Conservation (phyloP, 495 filamentous ascomycete genomes). For the Opeltia flavorubescens region DNA sequence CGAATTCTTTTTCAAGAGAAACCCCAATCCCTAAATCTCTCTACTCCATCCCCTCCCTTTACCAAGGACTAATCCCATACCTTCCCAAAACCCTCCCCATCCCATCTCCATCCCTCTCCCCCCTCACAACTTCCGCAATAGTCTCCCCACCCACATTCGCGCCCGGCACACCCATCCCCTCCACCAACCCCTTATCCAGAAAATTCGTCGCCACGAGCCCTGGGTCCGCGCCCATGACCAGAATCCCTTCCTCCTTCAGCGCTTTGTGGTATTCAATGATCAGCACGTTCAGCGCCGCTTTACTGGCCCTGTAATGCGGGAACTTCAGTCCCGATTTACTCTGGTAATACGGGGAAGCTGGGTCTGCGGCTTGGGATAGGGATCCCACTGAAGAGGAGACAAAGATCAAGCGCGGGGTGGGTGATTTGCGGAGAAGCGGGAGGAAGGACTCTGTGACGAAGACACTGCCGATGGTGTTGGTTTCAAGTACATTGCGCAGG, state of each 20-base stretch:
- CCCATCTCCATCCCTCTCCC: not conserved
- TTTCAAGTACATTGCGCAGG: conserved; percentile 19
- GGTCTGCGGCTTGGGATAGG: conserved; percentile 19
- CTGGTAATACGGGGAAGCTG: conserved; percentile 11
- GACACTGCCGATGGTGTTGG: conserved; percentile 25
- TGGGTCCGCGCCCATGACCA: conserved; percentile 14
- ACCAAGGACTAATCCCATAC: not conserved
- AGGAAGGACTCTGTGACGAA: conserved; percentile 25
- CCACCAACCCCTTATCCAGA: not conserved
- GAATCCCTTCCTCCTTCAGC: conserved; percentile 10
- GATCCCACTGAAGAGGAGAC: conserved; percentile 26
- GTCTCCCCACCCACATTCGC: not conserved
- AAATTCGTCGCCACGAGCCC: conserved; percentile 16
- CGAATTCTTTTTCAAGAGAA: too few species aligned
- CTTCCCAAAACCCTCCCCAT: not conserved
- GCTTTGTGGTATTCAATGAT: conserved; percentile 11
- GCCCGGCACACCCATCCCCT: not conserved
- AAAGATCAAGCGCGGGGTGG: conserved; percentile 24
- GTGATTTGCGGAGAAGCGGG: conserved; percentile 25
- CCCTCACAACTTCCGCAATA: not conserved
- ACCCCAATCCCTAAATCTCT: too few species aligned
- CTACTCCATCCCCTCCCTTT: not conserved
- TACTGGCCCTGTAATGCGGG: conserved; percentile 26
- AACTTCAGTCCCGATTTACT: not conserved
- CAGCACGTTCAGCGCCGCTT: conserved; percentile 31